phyloP scores from a whole-genome alignment of 352 stramenopile genomes.

The Phytophthora melonis region DNA sequence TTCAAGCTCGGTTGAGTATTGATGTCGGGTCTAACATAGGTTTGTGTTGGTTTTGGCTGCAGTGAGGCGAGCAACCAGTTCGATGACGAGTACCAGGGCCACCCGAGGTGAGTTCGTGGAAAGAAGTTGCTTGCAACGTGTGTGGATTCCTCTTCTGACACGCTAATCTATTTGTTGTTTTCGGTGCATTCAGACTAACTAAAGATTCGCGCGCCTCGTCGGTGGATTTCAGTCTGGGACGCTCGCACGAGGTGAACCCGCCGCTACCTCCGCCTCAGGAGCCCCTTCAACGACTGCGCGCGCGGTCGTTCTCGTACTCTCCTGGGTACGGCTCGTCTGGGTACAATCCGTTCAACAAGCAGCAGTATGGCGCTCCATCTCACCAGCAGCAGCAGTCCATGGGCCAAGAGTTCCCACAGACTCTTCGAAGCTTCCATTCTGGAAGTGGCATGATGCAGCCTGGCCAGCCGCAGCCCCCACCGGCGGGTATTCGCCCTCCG shows the following conservation, averaged over 20 bases:
- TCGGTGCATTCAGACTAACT: slow-evolving; percentile 34
- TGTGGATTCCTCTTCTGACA: slow-evolving; percentile 9
- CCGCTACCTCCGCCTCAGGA: slow-evolving; percentile 75
- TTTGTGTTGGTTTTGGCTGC: slow-evolving; percentile 11
- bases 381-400: slow-evolving; percentile 50
- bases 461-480: slow-evolving; percentile 43
- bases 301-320: slow-evolving; percentile 83
- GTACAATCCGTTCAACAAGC: slow-evolving; percentile 61
- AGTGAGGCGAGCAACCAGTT: slow-evolving; percentile 49
- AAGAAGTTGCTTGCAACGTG: not conserved
- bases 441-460: slow-evolving; percentile 54
- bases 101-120: slow-evolving; percentile 32
- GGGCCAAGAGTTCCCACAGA: slow-evolving; percentile 65
- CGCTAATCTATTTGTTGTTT: slow-evolving; percentile 1
- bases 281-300: slow-evolving; percentile 71
- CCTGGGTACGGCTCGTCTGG: slow-evolving; percentile 59
- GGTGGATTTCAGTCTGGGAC: slow-evolving; percentile 78
- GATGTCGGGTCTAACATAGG: slow-evolving; percentile 23
- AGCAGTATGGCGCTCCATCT: slow-evolving; percentile 50
- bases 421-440: slow-evolving; percentile 64
- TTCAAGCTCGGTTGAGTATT: not conserved
- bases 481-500: slow-evolving; percentile 60
- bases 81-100: slow-evolving; percentile 44
- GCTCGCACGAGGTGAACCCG: slow-evolving; percentile 60
- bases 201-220: slow-evolving; percentile 82